Evolutionary conservation across 176 grass and related monocot species (phyloP).

Genomic region (Hsuehochloa calcarea): DNA sequence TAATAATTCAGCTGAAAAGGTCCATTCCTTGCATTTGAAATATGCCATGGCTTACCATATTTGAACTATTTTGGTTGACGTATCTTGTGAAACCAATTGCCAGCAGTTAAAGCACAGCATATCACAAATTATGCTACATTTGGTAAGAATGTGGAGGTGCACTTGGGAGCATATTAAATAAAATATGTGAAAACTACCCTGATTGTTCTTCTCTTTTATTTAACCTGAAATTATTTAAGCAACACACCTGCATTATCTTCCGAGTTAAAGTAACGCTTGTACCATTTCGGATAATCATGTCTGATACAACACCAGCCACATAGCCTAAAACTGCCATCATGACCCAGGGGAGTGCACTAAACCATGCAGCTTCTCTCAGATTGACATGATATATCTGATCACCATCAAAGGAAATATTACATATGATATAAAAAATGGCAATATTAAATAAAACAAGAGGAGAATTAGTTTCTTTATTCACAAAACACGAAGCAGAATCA

Average conservation of each 20-base stretch:
- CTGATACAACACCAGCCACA: conserved; percentile 72
- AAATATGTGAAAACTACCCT: neutral
- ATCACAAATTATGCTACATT: conserved; percentile 5
- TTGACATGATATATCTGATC: conserved; percentile 85
- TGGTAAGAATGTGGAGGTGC: neutral
- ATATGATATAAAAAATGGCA: neutral
- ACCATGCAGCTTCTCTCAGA: conserved; percentile 97
- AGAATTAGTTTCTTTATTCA: conserved; percentile 26
- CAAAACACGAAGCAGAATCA: conserved; percentile 22
- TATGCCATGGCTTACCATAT: neutral
- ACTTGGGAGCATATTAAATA: neutral
- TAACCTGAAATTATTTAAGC: conserved; percentile 17
- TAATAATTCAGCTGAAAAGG: neutral
- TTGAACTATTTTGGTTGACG: neutral
- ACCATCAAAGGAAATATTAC: conserved; percentile 13
- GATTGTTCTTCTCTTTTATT: neutral
- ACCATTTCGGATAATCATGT: conserved; percentile 75
- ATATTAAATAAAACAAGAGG: conserved; percentile 10
- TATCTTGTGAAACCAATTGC: conserved; percentile 29
- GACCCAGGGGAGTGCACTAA: conserved; percentile 95
- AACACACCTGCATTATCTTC: conserved; percentile 95
- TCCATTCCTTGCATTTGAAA: neutral
- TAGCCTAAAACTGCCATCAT: conserved; percentile 99
- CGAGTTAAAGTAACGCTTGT: conserved; percentile 73
- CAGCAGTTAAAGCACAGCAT: neutral